A percentile compares a stretch with the other conserved stretches of the same genome.
Conservation (phyloP, 1,284 basidiomycete genomes). For the Ganoderma leucocontextum region DNA sequence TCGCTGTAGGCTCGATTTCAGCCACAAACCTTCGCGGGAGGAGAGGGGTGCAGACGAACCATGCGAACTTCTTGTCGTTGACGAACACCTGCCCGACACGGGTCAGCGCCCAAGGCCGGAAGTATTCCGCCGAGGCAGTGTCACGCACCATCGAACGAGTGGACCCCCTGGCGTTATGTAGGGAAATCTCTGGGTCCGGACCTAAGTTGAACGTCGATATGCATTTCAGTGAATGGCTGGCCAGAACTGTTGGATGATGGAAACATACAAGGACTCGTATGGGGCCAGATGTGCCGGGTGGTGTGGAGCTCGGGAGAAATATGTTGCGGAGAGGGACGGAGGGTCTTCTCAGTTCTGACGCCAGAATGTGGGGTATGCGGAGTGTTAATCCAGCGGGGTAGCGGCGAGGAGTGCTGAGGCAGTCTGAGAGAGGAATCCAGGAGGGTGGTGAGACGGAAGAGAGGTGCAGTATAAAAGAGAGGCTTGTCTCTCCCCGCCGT, state of each 20-base stretch:
- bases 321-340: background rate
- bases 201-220: background rate
- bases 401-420: background rate
- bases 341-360: background rate
- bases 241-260: background rate
- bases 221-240: background rate
- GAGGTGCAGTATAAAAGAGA: background rate
- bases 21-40: background rate
- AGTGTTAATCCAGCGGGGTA: background rate
- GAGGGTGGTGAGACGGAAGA: background rate
- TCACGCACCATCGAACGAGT: constrained; percentile 22
- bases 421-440: background rate
- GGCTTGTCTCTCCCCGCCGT: background rate
- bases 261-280: background rate
- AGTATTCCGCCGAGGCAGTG: constrained; percentile 4
- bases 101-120: constrained; percentile 9
- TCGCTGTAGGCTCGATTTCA: constrained; percentile 53
- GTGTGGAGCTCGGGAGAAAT: background rate
- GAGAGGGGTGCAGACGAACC: constrained; percentile 20
- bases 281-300: background rate
- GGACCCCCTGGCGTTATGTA: constrained; percentile 14
- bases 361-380: background rate
- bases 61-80: constrained; percentile 37
- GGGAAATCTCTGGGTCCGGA: constrained; percentile 21
- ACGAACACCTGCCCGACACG: constrained; percentile 27